phyloP scores from a whole-genome alignment of 2,329 filamentous ascomycete species.

The Colletotrichum australisinense region DNA sequence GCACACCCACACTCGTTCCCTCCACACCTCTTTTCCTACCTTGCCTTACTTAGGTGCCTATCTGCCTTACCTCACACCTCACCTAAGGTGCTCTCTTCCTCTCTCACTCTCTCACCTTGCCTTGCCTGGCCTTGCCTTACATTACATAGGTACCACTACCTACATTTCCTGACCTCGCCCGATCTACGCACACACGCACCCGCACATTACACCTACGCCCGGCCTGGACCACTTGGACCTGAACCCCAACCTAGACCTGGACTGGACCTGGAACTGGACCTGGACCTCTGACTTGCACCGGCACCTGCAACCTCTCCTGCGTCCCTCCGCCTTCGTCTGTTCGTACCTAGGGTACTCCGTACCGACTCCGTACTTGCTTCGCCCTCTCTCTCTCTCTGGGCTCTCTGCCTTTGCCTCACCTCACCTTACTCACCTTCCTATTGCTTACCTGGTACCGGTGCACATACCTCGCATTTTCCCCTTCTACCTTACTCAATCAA shows the following conservation, averaged over 20 bases:
- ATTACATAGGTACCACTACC: neutral
- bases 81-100: neutral
- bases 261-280: neutral
- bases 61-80: neutral
- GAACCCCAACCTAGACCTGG: conserved; percentile 9
- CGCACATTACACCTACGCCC: conserved; percentile 20
- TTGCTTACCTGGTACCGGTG: conserved; percentile 16
- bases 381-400: conserved; percentile 7
- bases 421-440: conserved; percentile 21
- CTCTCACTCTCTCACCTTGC: neutral
- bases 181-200: conserved; percentile 1
- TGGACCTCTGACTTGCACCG: conserved; percentile 17
- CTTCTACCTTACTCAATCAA: neutral
- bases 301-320: conserved; percentile 14
- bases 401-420: conserved; percentile 9
- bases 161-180: neutral
- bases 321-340: conserved; percentile 15
- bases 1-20: neutral
- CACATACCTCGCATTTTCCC: conserved; percentile 6
- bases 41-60: neutral
- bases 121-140: neutral
- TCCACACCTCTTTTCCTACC: neutral
- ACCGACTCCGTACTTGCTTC: conserved; percentile 1
- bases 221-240: conserved; percentile 26
- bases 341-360: neutral